Percentiles rank a stretch among this genome's conserved stretches.
phyloP scores from a whole-genome alignment of 1,284 basidiomycete species.

The Naganishia sp. region DNA sequence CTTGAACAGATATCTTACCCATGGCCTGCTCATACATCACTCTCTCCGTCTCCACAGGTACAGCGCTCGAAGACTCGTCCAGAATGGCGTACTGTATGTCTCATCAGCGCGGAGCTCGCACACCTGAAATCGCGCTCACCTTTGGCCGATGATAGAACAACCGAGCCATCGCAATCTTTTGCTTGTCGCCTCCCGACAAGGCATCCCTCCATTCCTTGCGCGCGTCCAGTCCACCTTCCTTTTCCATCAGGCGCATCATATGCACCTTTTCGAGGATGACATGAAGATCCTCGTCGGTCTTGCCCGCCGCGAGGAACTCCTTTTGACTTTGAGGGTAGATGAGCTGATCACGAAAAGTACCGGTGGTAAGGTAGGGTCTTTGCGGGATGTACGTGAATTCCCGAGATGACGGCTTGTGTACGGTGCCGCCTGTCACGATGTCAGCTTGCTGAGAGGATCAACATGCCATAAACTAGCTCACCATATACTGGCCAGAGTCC shows the following conservation, averaged over 20 bases:
- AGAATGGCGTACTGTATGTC: slow-evolving; percentile 80
- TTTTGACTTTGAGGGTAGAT: slow-evolving; percentile 75
- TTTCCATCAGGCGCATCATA: slow-evolving; percentile 83
- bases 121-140: slow-evolving; percentile 53
- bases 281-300: slow-evolving; percentile 75
- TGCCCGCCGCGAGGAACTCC: slow-evolving; percentile 61
- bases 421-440: slow-evolving; percentile 65
- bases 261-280: slow-evolving; percentile 75
- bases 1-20: slow-evolving; percentile 39
- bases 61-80: slow-evolving; percentile 93
- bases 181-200: slow-evolving; percentile 69
- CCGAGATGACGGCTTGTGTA: slow-evolving; percentile 86
- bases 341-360: slow-evolving; percentile 89
- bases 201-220: slow-evolving; percentile 90
- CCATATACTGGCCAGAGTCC: slow-evolving; percentile 97
- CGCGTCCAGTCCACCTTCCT: slow-evolving; percentile 94
- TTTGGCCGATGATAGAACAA: slow-evolving; percentile 95
- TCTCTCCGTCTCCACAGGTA: slow-evolving; percentile 89
- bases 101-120: not conserved
- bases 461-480: slow-evolving; percentile 31
- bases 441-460: slow-evolving; percentile 5
- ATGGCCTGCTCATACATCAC: slow-evolving; percentile 96
- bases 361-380: slow-evolving; percentile 87
- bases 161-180: slow-evolving; percentile 90
- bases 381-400: slow-evolving; percentile 96